Conservation (phyloP, 495 filamentous ascomycete species). For the Tuber brumale region DNA sequence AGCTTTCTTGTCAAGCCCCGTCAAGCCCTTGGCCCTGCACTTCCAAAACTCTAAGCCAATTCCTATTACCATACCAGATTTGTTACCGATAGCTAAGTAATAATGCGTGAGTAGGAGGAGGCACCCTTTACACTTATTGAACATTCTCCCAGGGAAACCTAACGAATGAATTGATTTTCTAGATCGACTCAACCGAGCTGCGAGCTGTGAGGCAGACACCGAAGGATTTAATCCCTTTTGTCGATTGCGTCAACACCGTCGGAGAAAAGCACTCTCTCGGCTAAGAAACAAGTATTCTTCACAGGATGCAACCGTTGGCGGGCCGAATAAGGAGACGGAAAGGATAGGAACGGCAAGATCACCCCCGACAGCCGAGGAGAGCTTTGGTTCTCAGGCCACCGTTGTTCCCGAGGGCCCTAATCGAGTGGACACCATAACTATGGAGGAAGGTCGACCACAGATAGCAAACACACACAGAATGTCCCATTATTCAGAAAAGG, state of each 20-base stretch:
- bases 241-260: constrained; percentile 20
- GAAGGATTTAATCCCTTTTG: constrained; percentile 23
- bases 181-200: constrained; percentile 24
- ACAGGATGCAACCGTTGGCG: neutral
- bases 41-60: neutral
- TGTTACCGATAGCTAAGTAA: neutral
- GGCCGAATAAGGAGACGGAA: neutral
- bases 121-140: neutral
- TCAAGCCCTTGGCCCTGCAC: neutral
- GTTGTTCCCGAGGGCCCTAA: constrained; percentile 18
- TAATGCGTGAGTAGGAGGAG: constrained; percentile 1
- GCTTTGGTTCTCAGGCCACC: constrained; percentile 35
- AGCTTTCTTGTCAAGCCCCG: neutral
- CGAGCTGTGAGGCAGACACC: constrained; percentile 13
- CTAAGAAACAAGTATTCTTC: neutral
- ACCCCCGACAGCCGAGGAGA: constrained; percentile 18
- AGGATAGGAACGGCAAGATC: neutral
- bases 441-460: constrained; percentile 41
- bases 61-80: neutral
- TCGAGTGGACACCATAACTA: constrained; percentile 40
- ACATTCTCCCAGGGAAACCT: neutral
- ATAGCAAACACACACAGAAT: neutral
- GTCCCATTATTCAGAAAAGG: constrained; percentile 45
- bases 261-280: constrained; percentile 7
- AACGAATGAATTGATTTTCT: neutral